These are phyloP conservation scores for Zygoascus hellenicus DNA, from an alignment of 1,139 yeast genomes.

Conservation along the genomic window DNA sequence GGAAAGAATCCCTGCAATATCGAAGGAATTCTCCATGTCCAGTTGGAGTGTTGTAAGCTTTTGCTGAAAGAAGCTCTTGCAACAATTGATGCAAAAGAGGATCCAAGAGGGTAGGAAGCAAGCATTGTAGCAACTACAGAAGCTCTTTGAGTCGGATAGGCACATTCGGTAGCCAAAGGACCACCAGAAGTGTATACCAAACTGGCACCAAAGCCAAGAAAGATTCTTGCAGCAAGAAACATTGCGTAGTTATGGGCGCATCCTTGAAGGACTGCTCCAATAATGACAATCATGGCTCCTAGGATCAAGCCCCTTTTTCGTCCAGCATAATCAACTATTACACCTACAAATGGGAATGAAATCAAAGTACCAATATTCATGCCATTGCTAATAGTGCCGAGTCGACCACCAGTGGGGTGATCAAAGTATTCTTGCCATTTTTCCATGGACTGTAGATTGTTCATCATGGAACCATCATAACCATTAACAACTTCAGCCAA, in stretches of 20 bases:
- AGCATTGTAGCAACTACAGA: conserved; percentile 43
- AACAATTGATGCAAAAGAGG: conserved; percentile 50
- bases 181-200: conserved; percentile 42
- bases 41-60: conserved; percentile 24
- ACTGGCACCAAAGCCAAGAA: conserved; percentile 47
- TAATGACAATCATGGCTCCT: conserved; percentile 39
- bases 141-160: conserved; percentile 41
- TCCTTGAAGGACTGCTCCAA: conserved; percentile 45
- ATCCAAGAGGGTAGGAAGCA: conserved; percentile 49
- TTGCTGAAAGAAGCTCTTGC: conserved; percentile 41
- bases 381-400: conserved; percentile 47
- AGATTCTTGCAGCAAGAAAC: conserved; percentile 44
- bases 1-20: conserved; percentile 40
- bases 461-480: conserved; percentile 48
- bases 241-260: conserved; percentile 38
- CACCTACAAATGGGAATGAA: conserved; percentile 29
- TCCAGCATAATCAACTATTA: conserved; percentile 43
- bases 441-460: conserved; percentile 44
- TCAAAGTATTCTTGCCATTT: conserved; percentile 37
- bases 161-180: conserved; percentile 36
- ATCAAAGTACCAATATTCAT: conserved; percentile 45
- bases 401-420: conserved; percentile 38
- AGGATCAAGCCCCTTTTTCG: conserved; percentile 40
- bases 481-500: conserved; percentile 36
- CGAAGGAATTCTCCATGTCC: conserved; percentile 45